Evolutionary conservation across 2,329 filamentous ascomycete genomes (phyloP), one percentile per base, ranked within the genome.

Genomic region (Cladosporium sp.): DNA sequence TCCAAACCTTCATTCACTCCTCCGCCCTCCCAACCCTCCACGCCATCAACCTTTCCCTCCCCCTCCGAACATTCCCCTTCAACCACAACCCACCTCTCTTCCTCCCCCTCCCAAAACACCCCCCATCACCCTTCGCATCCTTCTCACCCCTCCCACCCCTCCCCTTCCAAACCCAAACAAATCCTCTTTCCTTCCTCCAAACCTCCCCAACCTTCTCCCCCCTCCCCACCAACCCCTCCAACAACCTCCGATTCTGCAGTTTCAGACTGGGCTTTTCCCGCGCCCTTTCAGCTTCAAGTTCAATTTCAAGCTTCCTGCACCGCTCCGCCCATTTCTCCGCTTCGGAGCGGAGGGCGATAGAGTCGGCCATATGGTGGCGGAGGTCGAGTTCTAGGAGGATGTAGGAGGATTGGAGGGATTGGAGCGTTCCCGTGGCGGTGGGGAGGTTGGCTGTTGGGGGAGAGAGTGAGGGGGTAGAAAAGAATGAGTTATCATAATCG

Each of bases 381-480:
- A 50, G 47, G 18, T 49, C 29, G 16, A 7, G 11, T 13, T 41
- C 46, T 5, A 50, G 29, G 39, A 15, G 19, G n/a, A n/a, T 38
- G 39, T 42, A 43, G 20, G 27, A 9, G 7, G 3, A 3, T 20
- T 22, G 16, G 20, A 50, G 53, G 8, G 40, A 38, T 7, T 41
- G 19, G 15, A 51, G 49, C 7, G 53, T 42, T 13, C 16, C 6
- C n/a, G 35, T 32, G 4, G 43, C 19, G 30, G 39, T 29, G 11
- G 38, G 11, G 39, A 38, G 19, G 1, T 38, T 27, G 15, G 20
- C n/a, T 18, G 42, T 16, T n/a, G 41, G 12, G 12, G 27, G 27
- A n/a, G 16, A 8, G 11, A 25, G 16, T 43, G 4, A 20, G n/a
- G 9, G 42, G 5, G n/a, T n/a, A n/a, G n/a, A n/a, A n/a, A n/a